Evolutionary conservation across 2,329 filamentous ascomycete genomes (phyloP), one percentile per base, ranked within the genome.

Genomic region (Rugonectria rugulosa): DNA sequence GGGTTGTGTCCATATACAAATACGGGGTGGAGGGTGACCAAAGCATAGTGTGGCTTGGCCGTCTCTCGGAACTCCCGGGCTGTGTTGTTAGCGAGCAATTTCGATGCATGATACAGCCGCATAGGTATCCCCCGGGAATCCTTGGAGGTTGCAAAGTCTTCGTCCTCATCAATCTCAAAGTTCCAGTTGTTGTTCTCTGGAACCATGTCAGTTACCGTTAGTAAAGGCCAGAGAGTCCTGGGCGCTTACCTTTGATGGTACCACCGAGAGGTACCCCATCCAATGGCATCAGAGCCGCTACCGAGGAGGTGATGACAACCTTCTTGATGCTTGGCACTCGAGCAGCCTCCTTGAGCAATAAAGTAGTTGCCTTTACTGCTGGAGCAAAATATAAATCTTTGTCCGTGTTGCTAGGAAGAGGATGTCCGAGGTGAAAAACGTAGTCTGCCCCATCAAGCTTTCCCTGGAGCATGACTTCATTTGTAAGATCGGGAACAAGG

Each of bases 401-500:
- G 11, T 60, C 46, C 17, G 60, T 57, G 11, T 34, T 52, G 15
- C 52, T 57, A 3, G 49, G 45, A 57, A 60, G 57, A 4, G 60
- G 50, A 17, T 53, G 57, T 5, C 65, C 67, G 21, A 66, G 48
- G 48, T 68, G 65, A 12, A 73, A 62, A 45, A 78, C 67, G 54
- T 72, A 72, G 29, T 64, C 66, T 17, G 75, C 71, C 3, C 66
- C 74, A 24, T 71, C 64, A 41, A 75, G 63, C 11, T 71, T 73
- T 19, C 73, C 65, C 21, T 75, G 67, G 46, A 72, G 77, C 1
- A 73, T 72, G 14, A 66, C 64, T 2, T 64, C 59, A 6, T 61
- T 63, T 2, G 67, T 57, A 43, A 77, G 67, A 53, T 76, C 73
- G 6, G 70, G 65, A 15, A 77, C 62, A 40, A 73, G 41, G 19